Conservation (phyloP, 768 basidiomycete species). For the Wakefieldia striispora region DNA sequence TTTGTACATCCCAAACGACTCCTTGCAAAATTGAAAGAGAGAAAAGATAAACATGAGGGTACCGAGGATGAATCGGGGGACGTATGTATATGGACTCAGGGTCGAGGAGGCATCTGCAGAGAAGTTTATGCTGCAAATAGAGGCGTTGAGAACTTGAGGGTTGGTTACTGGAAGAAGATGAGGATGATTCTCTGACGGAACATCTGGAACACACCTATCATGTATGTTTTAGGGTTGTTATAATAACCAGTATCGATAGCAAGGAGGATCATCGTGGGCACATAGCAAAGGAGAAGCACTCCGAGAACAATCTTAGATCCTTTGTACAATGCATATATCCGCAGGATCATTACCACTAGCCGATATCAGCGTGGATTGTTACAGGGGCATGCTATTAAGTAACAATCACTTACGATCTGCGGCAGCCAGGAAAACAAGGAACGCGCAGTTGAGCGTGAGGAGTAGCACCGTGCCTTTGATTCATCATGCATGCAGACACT, state of each 20-base stretch:
- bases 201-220: conserved; percentile 6
- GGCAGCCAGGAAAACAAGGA: conserved; percentile 11
- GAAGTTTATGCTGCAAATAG: conserved; percentile 7
- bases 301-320: conserved; percentile 12
- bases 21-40: conserved; percentile 1
- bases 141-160: conserved; percentile 12
- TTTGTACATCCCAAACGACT: conserved; percentile 9
- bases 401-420: conserved; percentile 16
- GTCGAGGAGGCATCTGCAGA: not conserved
- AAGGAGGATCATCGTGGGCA: conserved; percentile 1
- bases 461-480: conserved; percentile 11
- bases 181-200: not conserved
- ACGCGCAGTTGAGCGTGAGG: not conserved
- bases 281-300: conserved; percentile 14
- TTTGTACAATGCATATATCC: conserved; percentile 23
- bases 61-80: conserved; percentile 14
- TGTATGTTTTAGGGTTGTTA: conserved; percentile 4
- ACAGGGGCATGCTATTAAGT: not conserved
- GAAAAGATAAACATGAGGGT: conserved; percentile 10
- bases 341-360: too few relatives aligned
- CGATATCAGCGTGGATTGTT: too few relatives aligned
- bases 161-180: conserved; percentile 7
- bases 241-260: not conserved
- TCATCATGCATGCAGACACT: not conserved
- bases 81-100: conserved; percentile 8